A percentile compares a stretch with the other conserved stretches of the same genome.
Evolutionary conservation across 805 yeast species (phyloP).

Genomic region (Candida germanica): DNA sequence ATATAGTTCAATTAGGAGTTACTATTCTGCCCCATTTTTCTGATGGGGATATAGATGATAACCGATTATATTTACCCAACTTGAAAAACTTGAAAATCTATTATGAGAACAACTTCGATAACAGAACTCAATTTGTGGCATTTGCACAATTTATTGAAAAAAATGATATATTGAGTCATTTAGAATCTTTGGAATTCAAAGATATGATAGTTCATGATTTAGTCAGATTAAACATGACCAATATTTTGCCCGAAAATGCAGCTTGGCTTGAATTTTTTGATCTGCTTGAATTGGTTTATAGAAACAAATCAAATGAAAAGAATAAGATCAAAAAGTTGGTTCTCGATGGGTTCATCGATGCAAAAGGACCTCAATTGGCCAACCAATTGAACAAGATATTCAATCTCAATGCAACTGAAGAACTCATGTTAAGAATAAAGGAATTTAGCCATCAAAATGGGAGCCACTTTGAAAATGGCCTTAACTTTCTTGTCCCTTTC

Average conservation of each 20-base stretch:
- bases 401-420: slow-evolving; percentile 13
- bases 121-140: slow-evolving; percentile 5
- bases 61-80: slow-evolving; percentile 7
- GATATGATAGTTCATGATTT: slow-evolving; percentile 13
- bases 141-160: slow-evolving; percentile 10
- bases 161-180: slow-evolving; percentile 2
- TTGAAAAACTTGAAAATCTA: slow-evolving; percentile 14
- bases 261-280: slow-evolving; percentile 22
- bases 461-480: slow-evolving; percentile 12
- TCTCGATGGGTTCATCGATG: slow-evolving; percentile 22
- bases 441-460: slow-evolving; percentile 22
- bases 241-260: slow-evolving; percentile 13
- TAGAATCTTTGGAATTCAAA: slow-evolving; percentile 17
- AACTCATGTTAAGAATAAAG: slow-evolving; percentile 16
- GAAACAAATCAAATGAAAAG: not conserved
- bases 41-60: no score
- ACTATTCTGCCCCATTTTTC: no score
- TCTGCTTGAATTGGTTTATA: not conserved
- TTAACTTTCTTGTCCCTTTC: slow-evolving; percentile 13
- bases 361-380: slow-evolving; percentile 12
- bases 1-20: no score
- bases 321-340: slow-evolving; percentile 8
- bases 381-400: slow-evolving; percentile 11
- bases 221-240: slow-evolving; percentile 15
- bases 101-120: slow-evolving; percentile 11